These are phyloP conservation scores for Termitomyces eurrhizus DNA, from an alignment of 768 basidiomycete species.

Conservation along the genomic window DNA sequence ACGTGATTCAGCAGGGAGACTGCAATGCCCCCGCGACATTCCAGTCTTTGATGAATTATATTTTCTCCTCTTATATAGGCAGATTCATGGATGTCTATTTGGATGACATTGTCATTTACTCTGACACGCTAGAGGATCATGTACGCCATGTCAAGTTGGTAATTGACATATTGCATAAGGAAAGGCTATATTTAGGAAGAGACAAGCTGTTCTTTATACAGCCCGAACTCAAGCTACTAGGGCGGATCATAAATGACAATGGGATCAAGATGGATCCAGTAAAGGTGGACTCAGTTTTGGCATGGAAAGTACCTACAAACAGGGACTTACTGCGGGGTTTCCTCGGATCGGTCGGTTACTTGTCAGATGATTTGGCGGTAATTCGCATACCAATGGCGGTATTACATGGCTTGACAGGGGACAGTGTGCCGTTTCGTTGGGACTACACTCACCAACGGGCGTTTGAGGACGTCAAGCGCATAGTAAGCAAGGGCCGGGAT, in stretches of 20 bases:
- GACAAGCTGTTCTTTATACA: background rate
- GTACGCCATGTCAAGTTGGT: background rate
- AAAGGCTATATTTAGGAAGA: background rate
- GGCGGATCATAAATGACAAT: background rate
- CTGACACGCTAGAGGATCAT: background rate
- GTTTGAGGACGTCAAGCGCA: too few relatives aligned
- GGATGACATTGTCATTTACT: background rate
- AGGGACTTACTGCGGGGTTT: background rate
- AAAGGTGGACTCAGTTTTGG: background rate
- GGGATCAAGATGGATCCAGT: background rate
- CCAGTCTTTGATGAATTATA: background rate
- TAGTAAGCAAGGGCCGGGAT: too few relatives aligned
- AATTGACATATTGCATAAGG: background rate
- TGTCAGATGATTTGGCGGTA: too few relatives aligned
- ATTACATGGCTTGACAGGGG: too few relatives aligned
- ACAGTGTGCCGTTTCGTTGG: too few relatives aligned
- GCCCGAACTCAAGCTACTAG: background rate
- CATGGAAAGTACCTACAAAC: background rate
- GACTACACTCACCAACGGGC: too few relatives aligned
- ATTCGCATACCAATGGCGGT: too few relatives aligned
- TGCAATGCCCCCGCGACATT: background rate
- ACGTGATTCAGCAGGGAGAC: too few relatives aligned
- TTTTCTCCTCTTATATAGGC: background rate
- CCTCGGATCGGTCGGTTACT: background rate
- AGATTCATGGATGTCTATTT: background rate